phyloP scores from a whole-genome alignment of 2,329 filamentous ascomycete species.

The Didymella arachidicola region DNA sequence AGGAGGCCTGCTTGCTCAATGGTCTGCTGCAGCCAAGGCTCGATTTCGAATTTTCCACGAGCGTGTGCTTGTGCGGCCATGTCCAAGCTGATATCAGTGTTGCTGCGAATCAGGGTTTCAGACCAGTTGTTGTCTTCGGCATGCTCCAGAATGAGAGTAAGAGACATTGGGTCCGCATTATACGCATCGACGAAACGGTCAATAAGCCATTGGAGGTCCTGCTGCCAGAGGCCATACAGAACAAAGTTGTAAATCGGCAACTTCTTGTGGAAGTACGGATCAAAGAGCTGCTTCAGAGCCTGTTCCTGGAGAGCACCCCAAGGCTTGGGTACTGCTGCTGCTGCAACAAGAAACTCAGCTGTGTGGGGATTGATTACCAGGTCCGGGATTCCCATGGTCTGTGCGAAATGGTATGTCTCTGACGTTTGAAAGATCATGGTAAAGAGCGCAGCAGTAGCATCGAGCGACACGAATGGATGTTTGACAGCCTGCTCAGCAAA shows the following conservation, averaged over 20 bases:
- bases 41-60: slow-evolving; percentile 78
- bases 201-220: slow-evolving; percentile 86
- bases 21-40: slow-evolving; percentile 79
- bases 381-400: slow-evolving; percentile 65
- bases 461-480: slow-evolving; percentile 87
- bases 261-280: slow-evolving; percentile 81
- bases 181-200: slow-evolving; percentile 80
- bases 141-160: slow-evolving; percentile 78
- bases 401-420: slow-evolving; percentile 63
- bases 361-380: slow-evolving; percentile 74
- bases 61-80: slow-evolving; percentile 86
- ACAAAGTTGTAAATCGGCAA: slow-evolving; percentile 85
- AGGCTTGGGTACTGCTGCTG: slow-evolving; percentile 77
- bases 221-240: slow-evolving; percentile 88
- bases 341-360: slow-evolving; percentile 79
- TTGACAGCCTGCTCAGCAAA: slow-evolving; percentile 74
- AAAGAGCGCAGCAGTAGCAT: slow-evolving; percentile 76
- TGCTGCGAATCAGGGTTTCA: slow-evolving; percentile 77
- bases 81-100: slow-evolving; percentile 86
- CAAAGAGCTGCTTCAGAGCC: slow-evolving; percentile 78
- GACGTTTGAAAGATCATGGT: slow-evolving; percentile 67
- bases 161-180: slow-evolving; percentile 71
- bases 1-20: slow-evolving; percentile 69
- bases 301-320: slow-evolving; percentile 79
- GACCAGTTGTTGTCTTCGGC: slow-evolving; percentile 85